phyloP scores from a whole-genome alignment of 441 rosid species.

The Metrosideros polymorpha region DNA sequence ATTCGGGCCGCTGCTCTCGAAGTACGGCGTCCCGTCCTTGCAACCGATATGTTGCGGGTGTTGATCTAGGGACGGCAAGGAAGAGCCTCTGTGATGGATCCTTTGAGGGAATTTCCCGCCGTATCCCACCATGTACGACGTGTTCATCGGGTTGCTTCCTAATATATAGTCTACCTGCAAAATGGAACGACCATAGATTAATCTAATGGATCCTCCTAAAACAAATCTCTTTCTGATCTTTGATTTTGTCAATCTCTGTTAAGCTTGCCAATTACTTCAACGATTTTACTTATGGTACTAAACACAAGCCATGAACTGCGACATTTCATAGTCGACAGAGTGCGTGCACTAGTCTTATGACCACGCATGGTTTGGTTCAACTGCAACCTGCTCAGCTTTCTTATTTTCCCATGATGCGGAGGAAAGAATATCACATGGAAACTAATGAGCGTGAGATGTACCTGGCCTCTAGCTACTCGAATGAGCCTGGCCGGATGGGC shows the following conservation, averaged over 20 bases:
- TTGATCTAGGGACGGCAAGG: constrained; percentile 26
- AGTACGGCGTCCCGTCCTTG: constrained; percentile 19
- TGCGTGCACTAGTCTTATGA: no score
- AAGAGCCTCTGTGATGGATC: constrained; percentile 45
- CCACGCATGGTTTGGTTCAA: background rate
- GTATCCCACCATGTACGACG: constrained; percentile 63
- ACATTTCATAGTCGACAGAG: background rate
- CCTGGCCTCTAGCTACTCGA: constrained; percentile 43
- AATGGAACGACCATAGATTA: background rate
- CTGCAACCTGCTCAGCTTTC: background rate
- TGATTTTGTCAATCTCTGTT: background rate
- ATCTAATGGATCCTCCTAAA: background rate
- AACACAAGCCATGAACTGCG: background rate
- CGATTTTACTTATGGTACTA: background rate
- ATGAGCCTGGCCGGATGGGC: constrained; percentile 22
- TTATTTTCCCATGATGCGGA: background rate
- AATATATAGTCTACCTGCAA: constrained; percentile 42
- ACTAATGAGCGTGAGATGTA: background rate
- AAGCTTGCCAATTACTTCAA: background rate
- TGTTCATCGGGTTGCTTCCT: constrained; percentile 43
- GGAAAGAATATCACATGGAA: background rate
- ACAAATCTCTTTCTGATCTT: background rate
- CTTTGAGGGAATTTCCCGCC: constrained; percentile 27
- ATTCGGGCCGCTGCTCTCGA: constrained; percentile 13
- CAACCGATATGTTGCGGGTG: constrained; percentile 18